Percentiles rank a stretch among this genome's conserved stretches.
phyloP scores from a whole-genome alignment of 2,329 filamentous ascomycete species.

The Thermochaetoides dissita region DNA sequence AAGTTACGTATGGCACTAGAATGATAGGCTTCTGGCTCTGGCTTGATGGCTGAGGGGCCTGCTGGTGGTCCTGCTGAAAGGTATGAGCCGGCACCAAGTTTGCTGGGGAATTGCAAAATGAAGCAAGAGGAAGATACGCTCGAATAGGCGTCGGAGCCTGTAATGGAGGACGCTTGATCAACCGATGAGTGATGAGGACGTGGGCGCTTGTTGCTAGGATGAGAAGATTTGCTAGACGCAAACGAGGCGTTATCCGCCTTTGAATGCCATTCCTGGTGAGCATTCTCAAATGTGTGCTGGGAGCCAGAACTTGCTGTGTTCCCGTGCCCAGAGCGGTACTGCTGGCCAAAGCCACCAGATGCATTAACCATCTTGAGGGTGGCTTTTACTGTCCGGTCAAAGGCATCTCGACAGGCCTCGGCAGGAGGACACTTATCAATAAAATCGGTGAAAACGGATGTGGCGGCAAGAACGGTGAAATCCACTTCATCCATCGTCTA shows the following conservation, averaged over 20 bases:
- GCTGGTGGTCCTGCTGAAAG: background rate
- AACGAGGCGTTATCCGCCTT: constrained; percentile 15
- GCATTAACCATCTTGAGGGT: constrained; percentile 91
- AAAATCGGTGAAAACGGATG: constrained; percentile 79
- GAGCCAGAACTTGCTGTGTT: background rate
- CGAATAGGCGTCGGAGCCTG: constrained; percentile 19
- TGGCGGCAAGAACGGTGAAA: constrained; percentile 85
- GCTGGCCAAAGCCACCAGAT: constrained; percentile 62
- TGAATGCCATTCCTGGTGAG: constrained; percentile 19
- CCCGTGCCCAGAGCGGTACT: constrained; percentile 5
- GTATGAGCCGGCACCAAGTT: constrained; percentile 8
- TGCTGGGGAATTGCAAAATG: constrained; percentile 22
- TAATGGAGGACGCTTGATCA: constrained; percentile 12
- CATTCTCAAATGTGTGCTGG: constrained; percentile 11
- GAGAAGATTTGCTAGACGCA: constrained; percentile 12
- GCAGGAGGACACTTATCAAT: constrained; percentile 92
- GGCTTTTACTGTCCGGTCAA: constrained; percentile 86
- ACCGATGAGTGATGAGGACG: constrained; percentile 10
- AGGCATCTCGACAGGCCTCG: constrained; percentile 86
- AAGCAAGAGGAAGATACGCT: constrained; percentile 28
- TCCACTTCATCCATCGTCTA: constrained; percentile 91
- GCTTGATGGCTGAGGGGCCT: constrained; percentile 18
- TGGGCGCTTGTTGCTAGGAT: background rate
- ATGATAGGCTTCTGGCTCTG: constrained; percentile 24
- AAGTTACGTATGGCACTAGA: constrained; percentile 25